Evolutionary conservation across 768 basidiomycete species (phyloP), one percentile per base, ranked within the genome.

Genomic region (Hypholoma fasciculare): DNA sequence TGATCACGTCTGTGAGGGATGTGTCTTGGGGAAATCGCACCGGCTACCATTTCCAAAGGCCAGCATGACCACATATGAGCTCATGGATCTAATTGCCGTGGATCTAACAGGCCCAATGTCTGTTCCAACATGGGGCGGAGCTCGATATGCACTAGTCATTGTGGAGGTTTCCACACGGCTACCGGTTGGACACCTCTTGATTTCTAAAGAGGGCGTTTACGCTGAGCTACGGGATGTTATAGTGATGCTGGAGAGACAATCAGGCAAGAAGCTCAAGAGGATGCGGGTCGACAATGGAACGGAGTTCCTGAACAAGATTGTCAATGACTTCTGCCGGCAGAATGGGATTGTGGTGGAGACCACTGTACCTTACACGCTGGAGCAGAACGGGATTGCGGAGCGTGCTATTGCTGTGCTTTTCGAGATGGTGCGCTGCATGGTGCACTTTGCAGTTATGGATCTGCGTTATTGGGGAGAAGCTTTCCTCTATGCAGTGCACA

Each of bases 361-460:
- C 0, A 75, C 69, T 0, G 63, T 63, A 0, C 71, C 71, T 0
- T 68, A 74, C 17, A 64, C 67, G 4, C 72, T 70, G 0, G 27
- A 62, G 9, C 69, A 76, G 36, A 74, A 74, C 38, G 68, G 75
- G 0, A 51, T 74, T 1, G 74, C 72, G 0, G 74, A 79, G 37
- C 34, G 67, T 1, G 52, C 60, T 7, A 74, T 72, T 48, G 12
- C 57, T 11, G 69, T 68, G 0, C 42, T 72, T 0, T 16, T 69
- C 0, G 64, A 72, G 11, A 26, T 71, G 2, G 59, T 46, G 0
- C 1, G 59, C 0, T 51, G 63, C 0, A 74, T 77, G 71, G 14
- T 75, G 0, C 50, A 65, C 0, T 59, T 55, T 0, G 36, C 46
- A 1, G 30, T 67, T 1, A 2, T 75, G 1, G 65, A 64, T 4